A percentile compares a stretch with the other conserved stretches of the same genome.
Evolutionary conservation across 805 yeast species (phyloP).

Genomic region (Metschnikowia aberdeeniae): DNA sequence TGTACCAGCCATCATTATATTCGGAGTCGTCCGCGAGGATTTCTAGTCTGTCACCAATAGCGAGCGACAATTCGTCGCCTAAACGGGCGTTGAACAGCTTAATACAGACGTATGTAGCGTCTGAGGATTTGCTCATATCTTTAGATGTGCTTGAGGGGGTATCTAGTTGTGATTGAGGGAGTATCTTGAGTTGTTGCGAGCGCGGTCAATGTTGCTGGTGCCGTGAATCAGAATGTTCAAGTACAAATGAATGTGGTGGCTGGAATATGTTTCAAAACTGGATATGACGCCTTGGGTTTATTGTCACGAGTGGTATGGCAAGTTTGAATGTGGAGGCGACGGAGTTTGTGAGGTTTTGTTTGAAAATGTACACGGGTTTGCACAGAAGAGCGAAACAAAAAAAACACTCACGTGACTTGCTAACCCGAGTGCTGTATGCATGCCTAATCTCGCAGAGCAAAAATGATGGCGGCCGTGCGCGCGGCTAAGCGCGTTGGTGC

Average conservation of each 20-base stretch:
- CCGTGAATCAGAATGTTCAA: neutral
- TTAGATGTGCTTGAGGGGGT: neutral
- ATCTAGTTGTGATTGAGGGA: too few relatives aligned
- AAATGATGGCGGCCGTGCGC: slow-evolving; percentile 1
- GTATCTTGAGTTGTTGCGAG: neutral
- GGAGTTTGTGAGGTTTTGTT: neutral
- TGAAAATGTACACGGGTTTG: neutral
- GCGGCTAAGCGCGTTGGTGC: neutral
- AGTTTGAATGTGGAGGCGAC: neutral
- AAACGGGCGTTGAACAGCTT: slow-evolving; percentile 84
- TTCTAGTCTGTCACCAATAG: slow-evolving; percentile 80
- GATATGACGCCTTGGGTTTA: neutral
- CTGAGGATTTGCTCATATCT: slow-evolving; percentile 8
- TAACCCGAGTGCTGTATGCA: slow-evolving; percentile 1
- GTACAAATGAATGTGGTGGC: neutral
- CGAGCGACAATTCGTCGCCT: slow-evolving; percentile 82
- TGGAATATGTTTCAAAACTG: neutral
- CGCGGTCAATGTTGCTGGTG: neutral
- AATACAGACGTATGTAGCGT: slow-evolving; percentile 50
- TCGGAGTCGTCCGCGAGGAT: slow-evolving; percentile 90
- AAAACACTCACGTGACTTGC: slow-evolving; percentile 4
- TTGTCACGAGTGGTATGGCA: neutral
- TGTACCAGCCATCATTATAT: slow-evolving; percentile 96
- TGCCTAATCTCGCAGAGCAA: neutral
- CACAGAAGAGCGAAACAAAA: neutral